phyloP scores from a whole-genome alignment of 208 protist genomes.

The Leishmania mexicana region DNA sequence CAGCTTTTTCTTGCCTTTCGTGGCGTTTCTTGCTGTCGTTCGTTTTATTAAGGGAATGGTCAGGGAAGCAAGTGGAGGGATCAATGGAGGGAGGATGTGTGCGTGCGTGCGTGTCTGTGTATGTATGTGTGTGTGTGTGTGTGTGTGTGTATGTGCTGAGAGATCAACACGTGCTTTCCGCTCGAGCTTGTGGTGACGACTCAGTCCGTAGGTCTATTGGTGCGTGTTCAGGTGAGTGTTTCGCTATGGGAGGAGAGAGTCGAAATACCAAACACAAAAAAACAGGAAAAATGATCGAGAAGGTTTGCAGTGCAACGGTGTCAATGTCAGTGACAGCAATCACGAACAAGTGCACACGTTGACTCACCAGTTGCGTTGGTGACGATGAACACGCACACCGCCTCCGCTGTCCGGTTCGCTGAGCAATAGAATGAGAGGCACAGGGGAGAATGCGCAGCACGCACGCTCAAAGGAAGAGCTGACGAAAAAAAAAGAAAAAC shows the following conservation, averaged over 20 bases:
- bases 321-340: constrained; percentile 1
- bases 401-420: not conserved
- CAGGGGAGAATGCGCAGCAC: not conserved
- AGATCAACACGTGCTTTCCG: not conserved
- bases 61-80: not conserved
- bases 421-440: not conserved
- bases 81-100: not conserved
- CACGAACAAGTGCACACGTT: constrained; percentile 3
- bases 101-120: not conserved
- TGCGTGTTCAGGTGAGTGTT: not conserved
- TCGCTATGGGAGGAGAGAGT: not conserved
- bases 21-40: not conserved
- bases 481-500: not conserved
- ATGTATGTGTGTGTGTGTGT: too few relatives aligned
- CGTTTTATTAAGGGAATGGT: not conserved
- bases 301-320: not conserved
- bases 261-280: not conserved
- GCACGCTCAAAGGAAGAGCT: not conserved
- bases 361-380: not conserved
- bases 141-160: not conserved
- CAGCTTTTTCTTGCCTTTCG: not conserved
- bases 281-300: not conserved
- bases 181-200: not conserved
- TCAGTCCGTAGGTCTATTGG: not conserved
- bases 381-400: not conserved